Evolutionary conservation across 2,329 filamentous ascomycete species (phyloP).

Genomic region (Colletotrichum destructivum): DNA sequence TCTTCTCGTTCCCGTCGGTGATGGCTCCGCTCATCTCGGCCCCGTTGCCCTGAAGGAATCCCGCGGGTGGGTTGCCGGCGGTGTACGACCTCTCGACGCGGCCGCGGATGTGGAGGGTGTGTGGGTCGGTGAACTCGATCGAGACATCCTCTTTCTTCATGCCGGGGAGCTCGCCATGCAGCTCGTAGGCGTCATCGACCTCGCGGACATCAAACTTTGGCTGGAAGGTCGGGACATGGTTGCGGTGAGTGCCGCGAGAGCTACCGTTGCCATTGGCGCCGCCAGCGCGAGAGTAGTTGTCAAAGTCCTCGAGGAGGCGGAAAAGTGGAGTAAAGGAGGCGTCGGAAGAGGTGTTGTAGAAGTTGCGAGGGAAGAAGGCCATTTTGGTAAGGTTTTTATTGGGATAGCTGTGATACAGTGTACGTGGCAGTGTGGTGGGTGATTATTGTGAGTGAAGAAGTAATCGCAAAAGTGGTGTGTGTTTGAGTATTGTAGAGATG

Average conservation of each 20-base stretch:
- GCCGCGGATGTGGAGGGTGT: slow-evolving; percentile 81
- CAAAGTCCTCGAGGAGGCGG: slow-evolving; percentile 76
- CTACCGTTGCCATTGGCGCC: slow-evolving; percentile 43
- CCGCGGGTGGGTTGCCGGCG: slow-evolving; percentile 66
- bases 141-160: slow-evolving; percentile 80
- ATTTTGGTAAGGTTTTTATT: slow-evolving; percentile 60
- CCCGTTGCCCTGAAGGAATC: slow-evolving; percentile 60
- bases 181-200: slow-evolving; percentile 77
- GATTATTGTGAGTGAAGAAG: neutral
- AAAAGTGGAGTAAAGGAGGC: slow-evolving; percentile 73
- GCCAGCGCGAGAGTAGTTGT: slow-evolving; percentile 66
- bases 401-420: slow-evolving; percentile 18
- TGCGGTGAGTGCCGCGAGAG: slow-evolving; percentile 44
- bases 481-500: neutral
- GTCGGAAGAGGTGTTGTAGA: slow-evolving; percentile 60
- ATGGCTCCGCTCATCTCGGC: slow-evolving; percentile 56
- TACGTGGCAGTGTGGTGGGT: neutral
- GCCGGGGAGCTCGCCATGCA: slow-evolving; percentile 85
- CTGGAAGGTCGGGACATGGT: slow-evolving; percentile 70
- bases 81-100: slow-evolving; percentile 76
- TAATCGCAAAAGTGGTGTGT: neutral
- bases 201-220: slow-evolving; percentile 87
- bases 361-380: slow-evolving; percentile 72
- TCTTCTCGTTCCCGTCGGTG: slow-evolving; percentile 53
- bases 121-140: slow-evolving; percentile 84